These are phyloP conservation scores for Malassezia yamatoensis DNA, from an alignment of 1,284 basidiomycete genomes.

Conservation along the genomic window DNA sequence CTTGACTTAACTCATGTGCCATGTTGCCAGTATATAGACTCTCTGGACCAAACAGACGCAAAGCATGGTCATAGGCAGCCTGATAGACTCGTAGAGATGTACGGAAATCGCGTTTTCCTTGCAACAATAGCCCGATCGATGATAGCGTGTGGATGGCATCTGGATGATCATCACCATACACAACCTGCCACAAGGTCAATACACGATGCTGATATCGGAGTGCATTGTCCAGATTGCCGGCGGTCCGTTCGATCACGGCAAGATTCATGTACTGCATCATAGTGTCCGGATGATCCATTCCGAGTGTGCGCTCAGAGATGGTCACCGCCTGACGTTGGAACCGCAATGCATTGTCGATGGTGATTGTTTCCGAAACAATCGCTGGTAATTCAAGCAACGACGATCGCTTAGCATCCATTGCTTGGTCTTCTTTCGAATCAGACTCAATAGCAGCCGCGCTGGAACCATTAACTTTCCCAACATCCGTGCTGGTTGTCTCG, in stretches of 20 bases:
- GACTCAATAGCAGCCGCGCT: not conserved
- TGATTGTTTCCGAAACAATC: conserved; percentile 48
- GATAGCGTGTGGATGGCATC: conserved; percentile 52
- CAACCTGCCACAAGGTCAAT: conserved; percentile 52
- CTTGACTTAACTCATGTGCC: conserved; percentile 44
- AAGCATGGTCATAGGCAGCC: conserved; percentile 32
- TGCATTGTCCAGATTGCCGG: conserved; percentile 48
- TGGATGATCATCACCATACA: conserved; percentile 54
- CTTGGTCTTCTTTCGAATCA: conserved; percentile 17
- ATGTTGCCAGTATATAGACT: conserved; percentile 44
- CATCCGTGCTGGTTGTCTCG: too few species aligned
- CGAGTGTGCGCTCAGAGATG: conserved; percentile 54
- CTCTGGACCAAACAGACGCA: conserved; percentile 36
- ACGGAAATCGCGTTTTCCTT: conserved; percentile 32
- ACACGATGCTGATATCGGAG: conserved; percentile 53
- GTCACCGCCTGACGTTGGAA: conserved; percentile 55
- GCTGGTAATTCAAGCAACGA: conserved; percentile 13
- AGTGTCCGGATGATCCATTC: conserved; percentile 54
- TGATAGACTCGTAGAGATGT: conserved; percentile 31
- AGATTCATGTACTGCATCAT: conserved; percentile 55
- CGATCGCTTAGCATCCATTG: conserved; percentile 8
- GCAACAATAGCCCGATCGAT: conserved; percentile 40
- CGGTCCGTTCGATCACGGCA: conserved; percentile 54
- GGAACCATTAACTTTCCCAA: too few species aligned
- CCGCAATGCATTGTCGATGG: conserved; percentile 49